Evolutionary conservation across 140 eudicot species (phyloP), one percentile per base, ranked within the genome.

Genomic region (Flaveria floridana): DNA sequence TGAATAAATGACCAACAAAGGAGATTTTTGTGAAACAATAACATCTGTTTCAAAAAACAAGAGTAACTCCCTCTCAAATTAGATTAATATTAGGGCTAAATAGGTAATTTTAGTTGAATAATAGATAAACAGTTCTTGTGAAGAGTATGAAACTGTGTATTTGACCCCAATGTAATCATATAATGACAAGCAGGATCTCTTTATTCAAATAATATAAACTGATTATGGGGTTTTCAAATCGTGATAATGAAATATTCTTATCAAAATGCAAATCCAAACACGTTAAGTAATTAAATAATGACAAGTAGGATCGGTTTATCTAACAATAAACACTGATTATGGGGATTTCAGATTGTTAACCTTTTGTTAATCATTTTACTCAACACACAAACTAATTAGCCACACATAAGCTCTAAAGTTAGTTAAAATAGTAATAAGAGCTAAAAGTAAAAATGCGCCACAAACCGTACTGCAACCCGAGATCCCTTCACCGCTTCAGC

Each of bases 401-500:
- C 72, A 47, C 20, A 70, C 48, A n/a, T 64, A 25, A 51, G 78
- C 25, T 48, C 21, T 51, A 63, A 15, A 20, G 20, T 63, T 18
- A 18, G 53, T 15, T 39, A 65, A 41, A 61, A 56, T 63, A 65
- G 28, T 15, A 42, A 72, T 44, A 74, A 56, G 56, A 76, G 50
- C 34, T 65, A 53, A 74, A 80, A 58, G 63, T 50, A 72, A 23
- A 82, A 86, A 81, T 86, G 77, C 62, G 84, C 75, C 85, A 88
- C 92, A 83, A 82, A 85, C 89, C 97, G 90, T 94, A 94, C 99
- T 84, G 97, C 99, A 82, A 94, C 97, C 85, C 97, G 92, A 77
- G 97, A 89, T 81, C 99, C 99, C 87, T 94, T 91, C 58, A 86
- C 96, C 41, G 96, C 99, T 83, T 90, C 81, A 56, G 88, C 82